These are phyloP conservation scores for Kingdonia uniflora DNA, from an alignment of 164 flowering plant species.

Conservation along the genomic window DNA sequence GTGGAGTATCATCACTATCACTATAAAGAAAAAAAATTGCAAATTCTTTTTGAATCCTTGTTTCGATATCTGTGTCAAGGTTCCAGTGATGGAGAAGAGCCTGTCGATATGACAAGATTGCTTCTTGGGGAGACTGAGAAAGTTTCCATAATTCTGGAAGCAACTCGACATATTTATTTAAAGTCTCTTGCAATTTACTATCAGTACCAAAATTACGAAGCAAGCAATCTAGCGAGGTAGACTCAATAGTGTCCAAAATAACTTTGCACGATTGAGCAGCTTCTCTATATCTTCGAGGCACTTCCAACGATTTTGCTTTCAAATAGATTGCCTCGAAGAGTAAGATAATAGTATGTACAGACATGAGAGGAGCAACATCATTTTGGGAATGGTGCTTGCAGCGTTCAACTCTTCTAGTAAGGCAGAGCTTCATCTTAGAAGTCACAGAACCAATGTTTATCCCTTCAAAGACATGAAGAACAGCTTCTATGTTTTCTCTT, in stretches of 20 bases:
- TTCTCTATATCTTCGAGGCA: slow-evolving; percentile 44
- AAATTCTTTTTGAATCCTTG: slow-evolving; percentile 71
- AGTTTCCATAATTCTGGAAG: slow-evolving; percentile 85
- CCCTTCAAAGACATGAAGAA: slow-evolving; percentile 89
- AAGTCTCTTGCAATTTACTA: slow-evolving; percentile 62
- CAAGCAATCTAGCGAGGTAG: slow-evolving; percentile 74
- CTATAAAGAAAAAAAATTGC: slow-evolving; percentile 80
- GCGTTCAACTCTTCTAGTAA: slow-evolving; percentile 47
- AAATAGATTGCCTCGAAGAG: slow-evolving; percentile 84
- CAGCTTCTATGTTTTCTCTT: slow-evolving; percentile 76
- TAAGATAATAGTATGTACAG: slow-evolving; percentile 73
- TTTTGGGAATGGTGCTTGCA: slow-evolving; percentile 45
- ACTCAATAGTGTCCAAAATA: slow-evolving; percentile 74
- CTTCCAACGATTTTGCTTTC: slow-evolving; percentile 70
- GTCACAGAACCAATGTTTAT: slow-evolving; percentile 67
- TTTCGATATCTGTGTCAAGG: slow-evolving; percentile 51
- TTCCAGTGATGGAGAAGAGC: slow-evolving; percentile 80
- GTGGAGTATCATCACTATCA: slow-evolving; percentile 73
- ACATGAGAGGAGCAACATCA: slow-evolving; percentile 56
- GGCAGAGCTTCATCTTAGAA: slow-evolving; percentile 52
- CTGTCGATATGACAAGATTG: slow-evolving; percentile 56
- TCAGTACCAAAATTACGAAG: slow-evolving; percentile 48
- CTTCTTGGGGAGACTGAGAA: slow-evolving; percentile 46
- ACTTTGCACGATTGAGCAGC: slow-evolving; percentile 86
- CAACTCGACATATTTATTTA: slow-evolving; percentile 70